Evolutionary conservation across 2,329 filamentous ascomycete genomes (phyloP), one percentile per base, ranked within the genome.

Genomic region (Hymenoscyphus linearis): DNA sequence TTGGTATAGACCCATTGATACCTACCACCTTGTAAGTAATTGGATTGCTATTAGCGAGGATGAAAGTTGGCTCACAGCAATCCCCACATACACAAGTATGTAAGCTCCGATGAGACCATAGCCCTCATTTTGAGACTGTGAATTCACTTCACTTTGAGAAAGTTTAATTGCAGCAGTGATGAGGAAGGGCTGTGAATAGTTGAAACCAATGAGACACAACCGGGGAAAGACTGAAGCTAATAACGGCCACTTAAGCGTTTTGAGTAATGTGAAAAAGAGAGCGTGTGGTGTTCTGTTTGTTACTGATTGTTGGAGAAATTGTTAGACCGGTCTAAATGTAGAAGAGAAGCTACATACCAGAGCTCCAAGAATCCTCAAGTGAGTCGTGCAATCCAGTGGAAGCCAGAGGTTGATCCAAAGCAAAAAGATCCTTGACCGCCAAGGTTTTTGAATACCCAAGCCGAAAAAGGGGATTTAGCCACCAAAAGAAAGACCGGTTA

Each of bases 381-480:
- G 40, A 22, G 3, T 47, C 52, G 22, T 10, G 44, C 4, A n/a
- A 52, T 4, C 13, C 54, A 13, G 16, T 50, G 18, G 35, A 55
- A n/a, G 5, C 22, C 52, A 34, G 52, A 31, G 22, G 52, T 18
- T 34, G 44, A 55, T 69, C 67, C 9, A 65, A 37, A 14, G 56
- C 27, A 40, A 63, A 66, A 0, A 77, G 65, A 59, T 72, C 69
- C 5, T 74, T 69, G 25, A 73, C 59, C 1, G 64, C 65, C 6
- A 76, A 59, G 9, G 74, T 59, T 12, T 66, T 70, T 1, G 64
- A 63, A 53, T 69, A 75, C 1, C 75, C 75, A 9, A 57, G 57
- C 10, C 64, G 40, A 59, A 77, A 73, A 7, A 76, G 60, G 3
- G 64, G 65, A 58, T 74, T 75, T 1, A 77, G 60, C 75, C 74